Evolutionary conservation across 768 basidiomycete species (phyloP).

Genomic region (Candolleomyces efflorescens): DNA sequence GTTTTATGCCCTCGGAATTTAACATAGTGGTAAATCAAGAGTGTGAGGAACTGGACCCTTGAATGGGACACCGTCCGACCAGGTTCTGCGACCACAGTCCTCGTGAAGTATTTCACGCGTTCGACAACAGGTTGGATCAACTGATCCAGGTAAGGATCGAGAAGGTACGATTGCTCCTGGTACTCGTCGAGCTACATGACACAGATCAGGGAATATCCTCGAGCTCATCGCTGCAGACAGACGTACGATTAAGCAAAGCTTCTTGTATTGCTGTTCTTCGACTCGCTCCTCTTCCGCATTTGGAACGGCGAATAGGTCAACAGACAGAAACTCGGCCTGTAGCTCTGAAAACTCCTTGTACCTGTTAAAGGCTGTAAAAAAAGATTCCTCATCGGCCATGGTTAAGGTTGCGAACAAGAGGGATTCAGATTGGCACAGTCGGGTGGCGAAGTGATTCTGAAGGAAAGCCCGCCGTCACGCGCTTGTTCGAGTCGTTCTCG

Average conservation of each 20-base stretch:
- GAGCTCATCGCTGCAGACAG: background rate
- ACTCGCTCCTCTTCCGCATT: slow-evolving; percentile 37
- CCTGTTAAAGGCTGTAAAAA: slow-evolving; percentile 58
- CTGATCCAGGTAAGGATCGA: slow-evolving; percentile 83
- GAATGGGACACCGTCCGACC: slow-evolving; percentile 23
- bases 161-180: slow-evolving; percentile 88
- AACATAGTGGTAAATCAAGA: slow-evolving; percentile 72
- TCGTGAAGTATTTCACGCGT: slow-evolving; percentile 52
- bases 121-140: slow-evolving; percentile 76
- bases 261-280: slow-evolving; percentile 39
- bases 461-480: too few relatives aligned
- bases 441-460: too few relatives aligned
- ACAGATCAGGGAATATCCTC: background rate
- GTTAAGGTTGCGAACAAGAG: background rate
- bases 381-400: slow-evolving; percentile 32
- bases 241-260: slow-evolving; percentile 23
- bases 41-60: slow-evolving; percentile 50
- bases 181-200: slow-evolving; percentile 71
- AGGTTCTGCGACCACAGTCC: slow-evolving; percentile 29
- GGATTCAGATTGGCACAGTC: background rate
- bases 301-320: slow-evolving; percentile 42
- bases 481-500: too few relatives aligned
- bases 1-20: slow-evolving; percentile 91
- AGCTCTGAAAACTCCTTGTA: slow-evolving; percentile 52
- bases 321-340: slow-evolving; percentile 46